Base-by-base conservation (phyloP, 164 flowering plant species). In the Magnolia officinalis region DNA sequence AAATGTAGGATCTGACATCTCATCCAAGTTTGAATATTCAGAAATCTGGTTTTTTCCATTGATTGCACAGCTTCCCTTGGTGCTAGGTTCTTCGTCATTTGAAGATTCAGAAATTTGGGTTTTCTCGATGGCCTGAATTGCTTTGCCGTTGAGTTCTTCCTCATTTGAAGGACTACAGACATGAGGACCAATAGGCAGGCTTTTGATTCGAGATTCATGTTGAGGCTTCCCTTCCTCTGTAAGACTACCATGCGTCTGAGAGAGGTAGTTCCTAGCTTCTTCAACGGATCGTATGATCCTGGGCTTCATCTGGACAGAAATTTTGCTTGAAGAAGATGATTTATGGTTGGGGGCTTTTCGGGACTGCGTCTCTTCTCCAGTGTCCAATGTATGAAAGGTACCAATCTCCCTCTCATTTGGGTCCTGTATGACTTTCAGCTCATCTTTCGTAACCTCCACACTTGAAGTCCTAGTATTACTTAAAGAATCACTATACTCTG, bases 241-340 rank as follows among this genome's bases (percentile, higher is more conserved):
- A 24, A n/a, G 70, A 45, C 1, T 23, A n/a, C 59, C 78, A 79
- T 52, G 78, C 77, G 82, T 91, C 65, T 71, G 79, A 65, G 89
- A 88, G 67, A 94, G 93, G 75, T 85, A 91, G 72, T 89, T 91
- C 79, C 89, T 87, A 7, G 96, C 97, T 85, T 91, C 98, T 76
- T 87, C 81, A 45, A 91, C 93, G 26, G 97, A 90, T 72, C 72
- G 79, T 78, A 91, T 91, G 74, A 91, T 77, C 83, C 80, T 84
- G 76, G 87, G 86, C 67, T 85, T 90, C 26, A 5, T 77, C 75
- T 73, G 76, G n/a, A 61, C 7, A 75, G 85, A 77, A 71, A 51
- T 77, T 67, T 75, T 75, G 59, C 78, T 68, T 52, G 75, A 68
- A 74, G 63, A 8, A 75, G 20, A 61, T 6, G 80, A 74, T 52